A percentile compares a stretch with the other conserved stretches of the same genome.
These are phyloP conservation scores for Blastobotrys ciferrii DNA, from an alignment of 1,139 yeast species.

Conservation along the genomic window DNA sequence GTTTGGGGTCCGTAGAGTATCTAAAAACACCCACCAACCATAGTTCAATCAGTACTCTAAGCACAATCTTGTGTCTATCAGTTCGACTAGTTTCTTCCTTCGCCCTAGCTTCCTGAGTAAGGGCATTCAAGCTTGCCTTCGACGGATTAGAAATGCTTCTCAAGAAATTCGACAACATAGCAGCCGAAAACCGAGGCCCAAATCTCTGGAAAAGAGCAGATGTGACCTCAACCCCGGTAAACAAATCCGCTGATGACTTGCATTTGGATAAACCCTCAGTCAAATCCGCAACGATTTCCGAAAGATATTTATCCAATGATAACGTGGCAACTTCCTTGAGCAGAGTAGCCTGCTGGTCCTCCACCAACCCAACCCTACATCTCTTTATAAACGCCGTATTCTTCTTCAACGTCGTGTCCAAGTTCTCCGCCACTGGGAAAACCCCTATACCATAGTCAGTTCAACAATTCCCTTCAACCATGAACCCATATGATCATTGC, in stretches of 20 bases:
- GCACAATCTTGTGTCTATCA: constrained; percentile 48
- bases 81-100: constrained; percentile 48
- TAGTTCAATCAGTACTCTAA: constrained; percentile 61
- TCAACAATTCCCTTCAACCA: background rate
- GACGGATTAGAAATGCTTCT: constrained; percentile 46
- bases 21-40: constrained; percentile 51
- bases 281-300: constrained; percentile 65
- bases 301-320: constrained; percentile 71
- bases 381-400: constrained; percentile 80
- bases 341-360: constrained; percentile 48
- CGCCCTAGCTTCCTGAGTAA: constrained; percentile 36
- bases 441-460: constrained; percentile 19
- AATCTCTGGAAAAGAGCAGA: constrained; percentile 81
- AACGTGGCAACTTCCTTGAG: constrained; percentile 61
- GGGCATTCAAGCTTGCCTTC: constrained; percentile 32
- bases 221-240: constrained; percentile 64
- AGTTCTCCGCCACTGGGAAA: constrained; percentile 37
- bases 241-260: constrained; percentile 56
- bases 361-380: constrained; percentile 55
- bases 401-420: constrained; percentile 79
- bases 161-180: constrained; percentile 49
- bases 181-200: constrained; percentile 50
- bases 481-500: background rate
- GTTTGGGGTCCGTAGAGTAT: constrained; percentile 23
- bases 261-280: constrained; percentile 62